Percentiles rank a stretch among this genome's conserved stretches.
Conservation (phyloP, 1,139 yeast genomes). For the Geotrichum carabidarum region DNA sequence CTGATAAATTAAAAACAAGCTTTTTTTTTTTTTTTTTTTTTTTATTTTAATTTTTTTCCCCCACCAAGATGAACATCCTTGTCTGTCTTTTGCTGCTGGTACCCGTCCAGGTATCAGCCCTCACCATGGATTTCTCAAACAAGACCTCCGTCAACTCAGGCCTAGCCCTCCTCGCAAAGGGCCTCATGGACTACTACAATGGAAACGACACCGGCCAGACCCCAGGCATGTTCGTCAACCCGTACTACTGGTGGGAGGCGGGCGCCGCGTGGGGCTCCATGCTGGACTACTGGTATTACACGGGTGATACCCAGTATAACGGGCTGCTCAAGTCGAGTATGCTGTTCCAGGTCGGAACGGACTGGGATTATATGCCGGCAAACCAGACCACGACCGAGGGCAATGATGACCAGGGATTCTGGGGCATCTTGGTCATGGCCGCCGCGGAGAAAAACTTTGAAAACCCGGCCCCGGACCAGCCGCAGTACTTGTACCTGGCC, state of each 20-base stretch:
- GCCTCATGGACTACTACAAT: conserved; percentile 63
- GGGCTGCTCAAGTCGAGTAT: conserved; percentile 54
- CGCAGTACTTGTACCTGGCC: conserved; percentile 66
- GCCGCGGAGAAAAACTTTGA: conserved; percentile 79
- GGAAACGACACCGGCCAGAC: conserved; percentile 51
- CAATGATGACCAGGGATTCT: conserved; percentile 88
- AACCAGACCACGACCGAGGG: conserved; percentile 81
- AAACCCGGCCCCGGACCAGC: conserved; percentile 50
- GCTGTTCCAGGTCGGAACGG: conserved; percentile 59
- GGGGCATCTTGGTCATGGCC: conserved; percentile 80
- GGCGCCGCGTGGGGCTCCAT: conserved; percentile 83
- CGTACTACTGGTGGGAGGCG: conserved; percentile 94
- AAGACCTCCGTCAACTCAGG: conserved; percentile 37
- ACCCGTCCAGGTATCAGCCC: no score
- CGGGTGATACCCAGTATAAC: conserved; percentile 58
- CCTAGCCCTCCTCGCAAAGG: conserved; percentile 51
- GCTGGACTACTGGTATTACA: conserved; percentile 60
- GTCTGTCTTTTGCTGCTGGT: no score
- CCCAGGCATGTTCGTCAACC: conserved; percentile 70
- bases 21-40: no score
- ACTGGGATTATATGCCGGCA: conserved; percentile 65
- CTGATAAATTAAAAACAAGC: no score
- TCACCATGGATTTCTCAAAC: background rate
- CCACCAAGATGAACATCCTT: conserved; percentile 26
- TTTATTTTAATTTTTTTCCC: background rate